Conservation (phyloP, 1,139 yeast species). For the Hansenula lynferdii region DNA sequence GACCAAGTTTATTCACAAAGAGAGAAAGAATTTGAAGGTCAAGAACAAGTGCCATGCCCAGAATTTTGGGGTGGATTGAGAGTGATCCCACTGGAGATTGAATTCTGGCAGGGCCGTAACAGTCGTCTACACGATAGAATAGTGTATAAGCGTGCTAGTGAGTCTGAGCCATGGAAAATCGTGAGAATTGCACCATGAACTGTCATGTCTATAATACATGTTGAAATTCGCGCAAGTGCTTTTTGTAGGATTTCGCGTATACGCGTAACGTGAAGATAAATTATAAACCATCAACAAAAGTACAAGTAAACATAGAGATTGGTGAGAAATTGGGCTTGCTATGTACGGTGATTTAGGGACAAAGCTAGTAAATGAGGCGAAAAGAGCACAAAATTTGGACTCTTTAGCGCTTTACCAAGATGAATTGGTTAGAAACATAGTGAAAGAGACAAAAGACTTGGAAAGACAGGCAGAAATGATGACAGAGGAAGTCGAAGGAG, state of each 20-base stretch:
- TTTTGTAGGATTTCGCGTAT: too few relatives aligned
- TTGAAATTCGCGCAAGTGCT: too few relatives aligned
- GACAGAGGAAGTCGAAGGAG: constrained; percentile 25
- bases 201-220: too few relatives aligned
- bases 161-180: constrained; percentile 52
- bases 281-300: too few relatives aligned
- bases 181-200: constrained; percentile 68
- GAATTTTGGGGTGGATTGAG: constrained; percentile 95
- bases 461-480: constrained; percentile 36
- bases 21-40: constrained; percentile 54
- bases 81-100: constrained; percentile 83
- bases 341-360: constrained; percentile 92
- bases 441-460: constrained; percentile 53
- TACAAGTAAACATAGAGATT: too few relatives aligned
- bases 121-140: constrained; percentile 90
- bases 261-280: too few relatives aligned
- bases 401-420: constrained; percentile 70
- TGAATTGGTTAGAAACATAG: constrained; percentile 59
- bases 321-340: too few relatives aligned
- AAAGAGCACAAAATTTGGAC: constrained; percentile 64
- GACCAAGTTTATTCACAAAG: constrained; percentile 45
- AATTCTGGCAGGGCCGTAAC: constrained; percentile 96
- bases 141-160: constrained; percentile 57
- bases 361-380: constrained; percentile 80
- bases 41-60: constrained; percentile 79